Evolutionary conservation across 202 grass and related monocot genomes (phyloP).

Genomic region (Panicum hallii): DNA sequence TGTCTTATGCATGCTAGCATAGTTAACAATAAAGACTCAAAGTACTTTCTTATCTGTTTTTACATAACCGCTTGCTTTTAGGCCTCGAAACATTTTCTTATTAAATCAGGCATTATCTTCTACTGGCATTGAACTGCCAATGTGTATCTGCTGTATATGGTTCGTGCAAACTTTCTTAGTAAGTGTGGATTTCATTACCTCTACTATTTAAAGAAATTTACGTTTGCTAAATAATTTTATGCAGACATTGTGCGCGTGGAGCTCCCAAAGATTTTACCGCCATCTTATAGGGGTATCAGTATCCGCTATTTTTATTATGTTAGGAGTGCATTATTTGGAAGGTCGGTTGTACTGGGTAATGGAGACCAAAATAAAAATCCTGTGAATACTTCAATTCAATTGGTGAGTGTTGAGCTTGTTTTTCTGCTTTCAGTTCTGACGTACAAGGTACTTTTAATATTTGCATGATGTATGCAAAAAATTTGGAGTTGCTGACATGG

Average conservation of each 20-base stretch:
- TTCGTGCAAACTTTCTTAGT: not conserved
- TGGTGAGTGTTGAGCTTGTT: slow-evolving; percentile 62
- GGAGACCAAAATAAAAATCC: slow-evolving; percentile 56
- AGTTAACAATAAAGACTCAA: not conserved
- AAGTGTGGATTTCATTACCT: slow-evolving; percentile 1
- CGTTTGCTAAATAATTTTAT: slow-evolving; percentile 36
- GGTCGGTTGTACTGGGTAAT: slow-evolving; percentile 59
- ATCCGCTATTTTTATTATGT: slow-evolving; percentile 97
- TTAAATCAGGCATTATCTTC: not conserved
- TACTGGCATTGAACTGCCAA: not conserved
- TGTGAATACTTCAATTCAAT: slow-evolving; percentile 61
- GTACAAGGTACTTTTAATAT: slow-evolving; percentile 33
- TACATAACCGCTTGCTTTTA: not conserved
- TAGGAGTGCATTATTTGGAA: slow-evolving; percentile 72
- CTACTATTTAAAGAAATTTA: slow-evolving; percentile 27
- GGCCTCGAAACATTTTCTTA: too few relatives aligned
- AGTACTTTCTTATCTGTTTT: not conserved
- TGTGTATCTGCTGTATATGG: slow-evolving; percentile 7
- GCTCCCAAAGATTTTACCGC: slow-evolving; percentile 83
- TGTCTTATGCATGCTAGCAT: slow-evolving; percentile 11
- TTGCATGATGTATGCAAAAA: slow-evolving; percentile 23
- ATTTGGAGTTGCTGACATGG: slow-evolving; percentile 10
- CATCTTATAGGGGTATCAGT: slow-evolving; percentile 82
- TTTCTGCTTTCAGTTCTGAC: slow-evolving; percentile 17
- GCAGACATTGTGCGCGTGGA: slow-evolving; percentile 85